Conservation (phyloP, 164 flowering plant species). For the Nymphaea thermarum region DNA sequence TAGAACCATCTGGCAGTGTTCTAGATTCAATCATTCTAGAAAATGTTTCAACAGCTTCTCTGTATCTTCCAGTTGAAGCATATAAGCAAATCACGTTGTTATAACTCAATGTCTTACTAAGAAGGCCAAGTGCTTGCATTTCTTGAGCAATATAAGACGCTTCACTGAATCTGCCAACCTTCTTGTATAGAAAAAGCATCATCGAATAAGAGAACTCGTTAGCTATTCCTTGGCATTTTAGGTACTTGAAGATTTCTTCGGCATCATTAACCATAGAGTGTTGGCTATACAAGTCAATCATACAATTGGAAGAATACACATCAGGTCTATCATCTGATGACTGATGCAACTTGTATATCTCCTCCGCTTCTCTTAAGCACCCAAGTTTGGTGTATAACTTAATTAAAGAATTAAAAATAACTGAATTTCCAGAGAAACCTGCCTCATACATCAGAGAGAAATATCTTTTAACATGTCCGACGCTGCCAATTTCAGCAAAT, state of each 20-base stretch:
- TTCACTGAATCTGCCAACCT: constrained; percentile 42
- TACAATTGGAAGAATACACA: constrained; percentile 73
- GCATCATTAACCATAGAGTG: constrained; percentile 59
- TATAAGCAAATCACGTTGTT: constrained; percentile 60
- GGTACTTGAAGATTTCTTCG: constrained; percentile 45
- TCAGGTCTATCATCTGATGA: constrained; percentile 40
- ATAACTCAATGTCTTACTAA: constrained; percentile 58
- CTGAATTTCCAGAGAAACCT: constrained; percentile 46
- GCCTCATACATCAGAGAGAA: constrained; percentile 41
- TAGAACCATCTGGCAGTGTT: constrained; percentile 65
- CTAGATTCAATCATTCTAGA: constrained; percentile 42
- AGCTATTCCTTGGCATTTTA: constrained; percentile 49
- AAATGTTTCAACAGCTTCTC: constrained; percentile 55
- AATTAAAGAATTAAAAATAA: constrained; percentile 69
- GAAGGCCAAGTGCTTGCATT: constrained; percentile 58
- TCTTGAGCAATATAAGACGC: constrained; percentile 45
- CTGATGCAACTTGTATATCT: constrained; percentile 41
- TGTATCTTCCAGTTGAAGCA: constrained; percentile 54
- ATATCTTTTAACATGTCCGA: constrained; percentile 37
- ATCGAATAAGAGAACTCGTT: constrained; percentile 86
- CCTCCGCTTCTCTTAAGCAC: constrained; percentile 66
- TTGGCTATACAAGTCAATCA: constrained; percentile 80
- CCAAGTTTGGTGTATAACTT: constrained; percentile 88
- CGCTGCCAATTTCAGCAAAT: constrained; percentile 68
- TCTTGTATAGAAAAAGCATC: constrained; percentile 90